These are phyloP conservation scores for Solanum tarijense DNA, from an alignment of 257 asterid species.

Conservation along the genomic window DNA sequence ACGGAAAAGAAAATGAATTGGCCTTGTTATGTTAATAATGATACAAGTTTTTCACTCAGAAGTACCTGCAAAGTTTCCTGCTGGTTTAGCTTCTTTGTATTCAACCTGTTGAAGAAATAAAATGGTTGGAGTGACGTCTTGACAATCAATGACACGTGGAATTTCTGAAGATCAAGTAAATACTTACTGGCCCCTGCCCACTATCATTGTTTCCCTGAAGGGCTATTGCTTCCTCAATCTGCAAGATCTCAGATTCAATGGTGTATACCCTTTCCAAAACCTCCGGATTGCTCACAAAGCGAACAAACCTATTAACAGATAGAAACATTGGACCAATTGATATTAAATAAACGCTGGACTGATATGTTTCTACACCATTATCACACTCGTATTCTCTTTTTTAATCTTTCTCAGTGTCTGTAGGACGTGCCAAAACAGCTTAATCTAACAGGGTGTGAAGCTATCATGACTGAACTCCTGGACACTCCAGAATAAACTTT, in stretches of 20 bases:
- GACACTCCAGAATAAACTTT: background rate
- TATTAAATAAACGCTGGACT: background rate
- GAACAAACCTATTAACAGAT: constrained; percentile 70
- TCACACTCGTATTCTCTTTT: background rate
- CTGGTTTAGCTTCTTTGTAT: constrained; percentile 34
- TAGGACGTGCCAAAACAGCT: background rate
- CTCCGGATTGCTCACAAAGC: constrained; percentile 98
- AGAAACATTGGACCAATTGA: constrained; percentile 8
- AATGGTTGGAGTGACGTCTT: background rate
- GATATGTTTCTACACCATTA: background rate
- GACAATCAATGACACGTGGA: background rate
- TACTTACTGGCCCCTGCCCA: constrained; percentile 46
- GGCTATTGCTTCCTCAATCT: constrained; percentile 75
- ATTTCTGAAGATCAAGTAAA: background rate
- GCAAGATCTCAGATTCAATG: constrained; percentile 81
- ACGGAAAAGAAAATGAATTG: background rate
- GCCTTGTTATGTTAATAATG: background rate
- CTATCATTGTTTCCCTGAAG: constrained; percentile 49
- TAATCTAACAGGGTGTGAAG: background rate
- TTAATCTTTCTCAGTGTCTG: background rate
- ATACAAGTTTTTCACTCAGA: background rate
- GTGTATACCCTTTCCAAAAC: constrained; percentile 85
- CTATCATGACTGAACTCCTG: background rate
- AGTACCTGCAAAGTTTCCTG: constrained; percentile 56
- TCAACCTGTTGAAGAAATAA: constrained; percentile 37